These are phyloP conservation scores for Phialocephala subalpina DNA, from an alignment of 2,329 filamentous ascomycete species.

Conservation along the genomic window DNA sequence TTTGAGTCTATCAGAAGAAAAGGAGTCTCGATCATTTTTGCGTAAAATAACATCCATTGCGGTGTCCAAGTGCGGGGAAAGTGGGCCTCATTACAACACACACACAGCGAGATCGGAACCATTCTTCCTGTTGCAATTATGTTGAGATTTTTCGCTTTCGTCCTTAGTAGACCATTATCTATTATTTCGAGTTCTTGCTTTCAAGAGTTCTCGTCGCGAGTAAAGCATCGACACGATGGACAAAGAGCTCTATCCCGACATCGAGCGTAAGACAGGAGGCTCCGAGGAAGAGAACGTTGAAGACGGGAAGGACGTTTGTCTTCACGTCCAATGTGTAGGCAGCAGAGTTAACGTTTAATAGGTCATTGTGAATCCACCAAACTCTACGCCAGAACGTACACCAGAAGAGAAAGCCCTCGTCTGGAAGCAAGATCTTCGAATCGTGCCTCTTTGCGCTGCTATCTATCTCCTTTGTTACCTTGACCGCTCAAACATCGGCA, in stretches of 20 bases:
- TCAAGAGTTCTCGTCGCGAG: background rate
- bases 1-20: too few species aligned
- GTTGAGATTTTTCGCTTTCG: too few species aligned
- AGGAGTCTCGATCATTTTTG: background rate
- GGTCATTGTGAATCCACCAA: background rate
- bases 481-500: slow-evolving; percentile 74
- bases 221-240: background rate
- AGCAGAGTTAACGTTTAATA: background rate
- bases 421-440: slow-evolving; percentile 67
- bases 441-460: slow-evolving; percentile 67
- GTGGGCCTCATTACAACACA: background rate
- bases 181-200: background rate
- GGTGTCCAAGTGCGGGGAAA: background rate
- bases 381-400: slow-evolving; percentile 6
- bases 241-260: background rate
- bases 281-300: background rate
- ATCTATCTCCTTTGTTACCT: slow-evolving; percentile 76
- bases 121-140: background rate
- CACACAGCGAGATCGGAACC: background rate
- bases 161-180: background rate
- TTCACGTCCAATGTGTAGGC: background rate
- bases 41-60: background rate
- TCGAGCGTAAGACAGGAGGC: background rate
- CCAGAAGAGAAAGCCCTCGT: slow-evolving; percentile 51
- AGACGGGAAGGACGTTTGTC: background rate